These are phyloP conservation scores for Aegilops umbellulata DNA, from an alignment of 176 grass and related monocot genomes.

Conservation along the genomic window DNA sequence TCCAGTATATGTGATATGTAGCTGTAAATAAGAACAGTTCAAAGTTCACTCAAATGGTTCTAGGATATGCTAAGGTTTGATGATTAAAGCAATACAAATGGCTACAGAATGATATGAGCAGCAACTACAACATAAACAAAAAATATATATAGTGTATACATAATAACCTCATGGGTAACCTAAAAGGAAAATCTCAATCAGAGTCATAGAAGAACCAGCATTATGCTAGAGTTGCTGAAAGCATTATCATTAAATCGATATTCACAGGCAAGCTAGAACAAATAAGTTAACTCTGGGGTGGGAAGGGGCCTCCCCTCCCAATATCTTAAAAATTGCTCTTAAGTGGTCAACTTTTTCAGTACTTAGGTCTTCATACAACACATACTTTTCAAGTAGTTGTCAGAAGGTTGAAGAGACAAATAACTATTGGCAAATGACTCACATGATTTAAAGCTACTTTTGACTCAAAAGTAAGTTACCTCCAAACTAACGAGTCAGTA, in stretches of 20 bases:
- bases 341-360: not conserved
- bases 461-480: not conserved
- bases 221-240: not conserved
- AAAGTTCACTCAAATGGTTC: conserved; percentile 3
- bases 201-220: not conserved
- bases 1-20: not conserved
- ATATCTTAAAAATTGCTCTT: not conserved
- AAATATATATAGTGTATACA: not conserved
- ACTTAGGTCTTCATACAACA: not conserved
- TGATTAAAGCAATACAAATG: not conserved
- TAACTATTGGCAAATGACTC: not conserved
- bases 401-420: not conserved
- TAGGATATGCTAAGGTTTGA: not conserved
- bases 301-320: not conserved
- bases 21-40: conserved; percentile 17
- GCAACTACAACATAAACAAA: not conserved
- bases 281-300: conserved; percentile 6
- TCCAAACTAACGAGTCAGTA: conserved; percentile 7
- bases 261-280: not conserved
- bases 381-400: not conserved
- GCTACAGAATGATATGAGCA: not conserved
- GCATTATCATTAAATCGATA: not conserved
- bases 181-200: not conserved
- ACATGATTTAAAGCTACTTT: not conserved
- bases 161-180: not conserved